Evolutionary conservation across 2,329 filamentous ascomycete species (phyloP), one percentile per base, ranked within the genome.

Genomic region (Nigrospora sphaerica): DNA sequence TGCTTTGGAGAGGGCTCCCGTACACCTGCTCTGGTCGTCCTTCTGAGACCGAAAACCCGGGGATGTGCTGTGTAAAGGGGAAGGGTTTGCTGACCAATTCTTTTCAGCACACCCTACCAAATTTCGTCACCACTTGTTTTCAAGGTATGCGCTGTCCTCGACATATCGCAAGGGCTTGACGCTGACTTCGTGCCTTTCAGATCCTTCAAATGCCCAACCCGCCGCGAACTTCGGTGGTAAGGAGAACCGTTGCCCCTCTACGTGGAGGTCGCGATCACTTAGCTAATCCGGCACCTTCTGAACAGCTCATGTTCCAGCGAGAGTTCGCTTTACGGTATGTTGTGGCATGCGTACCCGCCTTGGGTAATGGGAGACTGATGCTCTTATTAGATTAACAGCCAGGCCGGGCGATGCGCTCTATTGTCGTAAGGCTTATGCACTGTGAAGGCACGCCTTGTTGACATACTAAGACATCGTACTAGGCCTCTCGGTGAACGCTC

Each of bases 291-390:
- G 23, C 4, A 6, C 23, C 23, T 2, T 10, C 23, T 10, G 23
- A 86, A 57, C 81, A 97, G 53, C 88, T 97, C 69, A 95, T 95
- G 90, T 93, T 95, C 60, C 92, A 97, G 72, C 83, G 90, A 61
- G 91, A 96, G 68, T 95, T 96, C 60, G 90, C 89, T 18, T 83
- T 95, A 65, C 36, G 28, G 28, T 13, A 16, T 19, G 12, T 16
- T 43, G 12, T 31, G 12, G 5, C 23, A 28, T 28, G 23, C 23
- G 7, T 9, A 10, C 7, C 23, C 10, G 7, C 23, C 23, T 28
- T 10, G 23, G 5, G 23, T 2, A 28, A 28, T 9, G 4, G 23
- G 23, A 28, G 5, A 28, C 23, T 28, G 6, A 28, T 9, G 7
- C 23, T 10, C 7, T 28, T 28, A 2, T 7, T 28, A 28, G 23